phyloP scores from a whole-genome alignment of 208 protist genomes.

The Leishmania tropica region DNA sequence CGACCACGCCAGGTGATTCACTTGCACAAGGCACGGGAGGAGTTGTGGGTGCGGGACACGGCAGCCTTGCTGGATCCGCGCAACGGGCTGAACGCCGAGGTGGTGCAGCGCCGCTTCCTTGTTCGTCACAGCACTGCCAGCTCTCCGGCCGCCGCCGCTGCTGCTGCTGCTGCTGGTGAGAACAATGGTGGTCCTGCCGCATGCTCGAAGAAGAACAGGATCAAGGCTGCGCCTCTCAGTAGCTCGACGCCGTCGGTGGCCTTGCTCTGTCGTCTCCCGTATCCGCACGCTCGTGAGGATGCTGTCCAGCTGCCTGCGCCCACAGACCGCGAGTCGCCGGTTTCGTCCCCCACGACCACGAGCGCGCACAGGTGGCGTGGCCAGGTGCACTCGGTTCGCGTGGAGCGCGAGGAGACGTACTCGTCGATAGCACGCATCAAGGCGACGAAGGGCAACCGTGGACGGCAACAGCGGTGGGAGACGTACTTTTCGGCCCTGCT shows the following conservation, averaged over 20 bases:
- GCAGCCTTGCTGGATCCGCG: constrained; percentile 43
- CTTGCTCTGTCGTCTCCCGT: constrained; percentile 53
- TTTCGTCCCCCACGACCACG: constrained; percentile 1
- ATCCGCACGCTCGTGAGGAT: constrained; percentile 19
- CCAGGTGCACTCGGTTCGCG: constrained; percentile 43
- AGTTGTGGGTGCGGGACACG: constrained; percentile 49
- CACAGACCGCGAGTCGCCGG: neutral
- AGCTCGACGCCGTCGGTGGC: neutral
- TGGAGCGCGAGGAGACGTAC: constrained; percentile 38
- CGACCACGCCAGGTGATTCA: constrained; percentile 78
- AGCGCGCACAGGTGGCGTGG: constrained; percentile 21
- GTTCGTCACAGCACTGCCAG: constrained; percentile 29
- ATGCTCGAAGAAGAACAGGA: neutral
- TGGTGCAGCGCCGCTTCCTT: constrained; percentile 69
- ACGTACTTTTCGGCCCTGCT: constrained; percentile 65
- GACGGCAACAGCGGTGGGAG: constrained; percentile 64
- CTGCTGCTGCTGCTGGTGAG: neutral
- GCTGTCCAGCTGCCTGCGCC: neutral
- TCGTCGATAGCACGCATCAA: constrained; percentile 31
- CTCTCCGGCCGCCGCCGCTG: neutral
- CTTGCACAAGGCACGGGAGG: constrained; percentile 46
- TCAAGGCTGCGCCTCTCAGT: neutral
- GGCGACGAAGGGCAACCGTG: constrained; percentile 40
- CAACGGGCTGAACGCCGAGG: constrained; percentile 69
- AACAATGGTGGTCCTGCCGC: neutral